Conservation (phyloP, 345 rosid genomes). For the Ceriops decandra region DNA sequence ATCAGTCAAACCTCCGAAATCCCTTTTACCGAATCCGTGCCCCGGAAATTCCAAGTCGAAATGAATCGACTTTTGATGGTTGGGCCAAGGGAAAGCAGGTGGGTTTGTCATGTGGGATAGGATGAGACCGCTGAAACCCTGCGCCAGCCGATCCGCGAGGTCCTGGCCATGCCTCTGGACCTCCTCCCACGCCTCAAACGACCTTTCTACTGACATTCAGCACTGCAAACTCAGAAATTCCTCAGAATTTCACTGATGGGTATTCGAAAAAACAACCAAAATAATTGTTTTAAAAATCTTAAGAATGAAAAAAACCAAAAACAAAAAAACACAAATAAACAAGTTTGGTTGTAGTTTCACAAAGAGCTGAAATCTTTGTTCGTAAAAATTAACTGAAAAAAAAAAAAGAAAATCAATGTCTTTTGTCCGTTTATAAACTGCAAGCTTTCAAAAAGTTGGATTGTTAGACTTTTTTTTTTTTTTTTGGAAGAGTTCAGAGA, state of each 20-base stretch:
- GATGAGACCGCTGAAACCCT: slow-evolving; percentile 79
- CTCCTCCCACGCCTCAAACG: slow-evolving; percentile 96
- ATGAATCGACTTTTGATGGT: slow-evolving; percentile 49
- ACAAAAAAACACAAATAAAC: background rate
- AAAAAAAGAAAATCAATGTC: background rate
- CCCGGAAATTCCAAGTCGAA: slow-evolving; percentile 69
- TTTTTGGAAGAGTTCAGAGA: no score
- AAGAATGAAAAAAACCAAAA: background rate
- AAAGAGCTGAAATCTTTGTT: no score
- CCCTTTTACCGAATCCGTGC: slow-evolving; percentile 38
- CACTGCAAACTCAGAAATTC: slow-evolving; percentile 3
- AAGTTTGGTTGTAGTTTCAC: no score
- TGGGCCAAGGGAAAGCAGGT: slow-evolving; percentile 67
- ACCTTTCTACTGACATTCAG: slow-evolving; percentile 78
- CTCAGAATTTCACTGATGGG: slow-evolving; percentile 4
- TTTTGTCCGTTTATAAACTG: background rate
- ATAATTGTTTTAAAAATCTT: no score
- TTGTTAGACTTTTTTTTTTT: no score
- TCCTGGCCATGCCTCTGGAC: slow-evolving; percentile 93
- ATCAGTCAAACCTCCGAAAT: slow-evolving; percentile 42
- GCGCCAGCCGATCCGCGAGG: slow-evolving; percentile 82
- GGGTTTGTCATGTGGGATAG: slow-evolving; percentile 62
- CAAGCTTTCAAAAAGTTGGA: background rate
- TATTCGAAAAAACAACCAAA: slow-evolving; percentile 9
- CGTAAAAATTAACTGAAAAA: background rate